A percentile compares a stretch with the other conserved stretches of the same genome.
These are phyloP conservation scores for Allium sativum DNA, from an alignment of 106 monocot genomes.

Conservation along the genomic window DNA sequence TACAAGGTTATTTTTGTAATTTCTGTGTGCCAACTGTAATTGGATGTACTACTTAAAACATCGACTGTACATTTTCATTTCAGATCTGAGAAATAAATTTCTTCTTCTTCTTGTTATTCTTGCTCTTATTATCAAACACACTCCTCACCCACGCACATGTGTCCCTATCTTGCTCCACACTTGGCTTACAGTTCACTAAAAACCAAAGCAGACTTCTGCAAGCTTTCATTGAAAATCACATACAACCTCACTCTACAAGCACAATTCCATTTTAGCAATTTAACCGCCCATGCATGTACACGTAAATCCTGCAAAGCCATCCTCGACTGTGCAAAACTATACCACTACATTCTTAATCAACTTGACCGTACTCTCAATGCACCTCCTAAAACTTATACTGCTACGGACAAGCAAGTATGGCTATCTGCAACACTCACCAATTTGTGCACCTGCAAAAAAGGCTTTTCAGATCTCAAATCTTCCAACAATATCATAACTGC, in stretches of 20 bases:
- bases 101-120: no score
- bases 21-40: no score
- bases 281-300: neutral
- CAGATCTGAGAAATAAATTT: no score
- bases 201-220: conserved; percentile 23
- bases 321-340: conserved; percentile 37
- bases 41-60: no score
- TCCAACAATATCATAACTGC: conserved; percentile 16
- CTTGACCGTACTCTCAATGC: conserved; percentile 35
- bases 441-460: conserved; percentile 42
- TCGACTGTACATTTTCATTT: no score
- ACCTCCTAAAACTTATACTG: conserved; percentile 6
- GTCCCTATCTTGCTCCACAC: conserved; percentile 9
- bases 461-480: conserved; percentile 35
- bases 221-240: conserved; percentile 8
- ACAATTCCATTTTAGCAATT: conserved; percentile 2
- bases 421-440: conserved; percentile 71
- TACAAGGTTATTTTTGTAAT: no score
- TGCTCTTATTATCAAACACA: no score
- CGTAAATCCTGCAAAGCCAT: conserved; percentile 20
- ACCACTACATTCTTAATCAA: conserved; percentile 47
- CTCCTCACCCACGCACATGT: conserved; percentile 26
- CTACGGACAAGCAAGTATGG: conserved; percentile 51
- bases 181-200: neutral
- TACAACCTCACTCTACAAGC: neutral